phyloP scores from a whole-genome alignment of 106 monocot species.

The Gastrodia elata region DNA sequence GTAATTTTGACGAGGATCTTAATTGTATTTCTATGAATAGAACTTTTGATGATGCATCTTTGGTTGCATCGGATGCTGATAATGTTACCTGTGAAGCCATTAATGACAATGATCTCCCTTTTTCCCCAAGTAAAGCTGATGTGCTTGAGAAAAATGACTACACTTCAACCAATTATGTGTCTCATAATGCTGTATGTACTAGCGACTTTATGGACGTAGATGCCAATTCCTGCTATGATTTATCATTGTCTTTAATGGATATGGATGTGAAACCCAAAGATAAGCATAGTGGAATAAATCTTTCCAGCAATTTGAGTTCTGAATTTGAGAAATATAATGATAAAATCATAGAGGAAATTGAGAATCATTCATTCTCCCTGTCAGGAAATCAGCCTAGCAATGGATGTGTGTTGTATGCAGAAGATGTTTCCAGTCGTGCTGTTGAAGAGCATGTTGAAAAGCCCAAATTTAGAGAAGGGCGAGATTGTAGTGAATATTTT shows the following conservation, averaged over 20 bases:
- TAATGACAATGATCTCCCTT: not conserved
- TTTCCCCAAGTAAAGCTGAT: slow-evolving; percentile 6
- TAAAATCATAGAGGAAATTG: slow-evolving; percentile 17
- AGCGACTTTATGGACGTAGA: slow-evolving; percentile 8
- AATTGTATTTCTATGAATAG: not conserved
- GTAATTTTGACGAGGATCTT: slow-evolving; percentile 9
- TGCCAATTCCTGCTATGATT: slow-evolving; percentile 12
- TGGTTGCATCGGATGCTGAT: slow-evolving; percentile 8
- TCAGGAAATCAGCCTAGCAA: slow-evolving; percentile 14
- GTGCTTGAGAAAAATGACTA: slow-evolving; percentile 5
- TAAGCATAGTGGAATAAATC: slow-evolving; percentile 12
- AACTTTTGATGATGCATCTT: slow-evolving; percentile 2
- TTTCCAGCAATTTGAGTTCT: slow-evolving; percentile 7
- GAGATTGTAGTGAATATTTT: slow-evolving; percentile 6
- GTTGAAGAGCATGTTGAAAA: slow-evolving; percentile 15
- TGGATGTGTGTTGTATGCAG: slow-evolving; percentile 12
- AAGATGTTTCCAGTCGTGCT: slow-evolving; percentile 11
- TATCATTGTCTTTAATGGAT: slow-evolving; percentile 14
- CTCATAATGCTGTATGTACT: slow-evolving; percentile 4
- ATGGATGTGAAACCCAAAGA: slow-evolving; percentile 8
- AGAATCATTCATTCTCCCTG: slow-evolving; percentile 14
- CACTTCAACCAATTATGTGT: slow-evolving; percentile 9
- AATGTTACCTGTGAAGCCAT: slow-evolving; percentile 11
- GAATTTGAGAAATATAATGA: slow-evolving; percentile 16
- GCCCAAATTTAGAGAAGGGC: slow-evolving; percentile 13